A percentile compares a stretch with the other conserved stretches of the same genome.
phyloP scores from a whole-genome alignment of 2,329 filamentous ascomycete species.

The Colletotrichum gigasporum region DNA sequence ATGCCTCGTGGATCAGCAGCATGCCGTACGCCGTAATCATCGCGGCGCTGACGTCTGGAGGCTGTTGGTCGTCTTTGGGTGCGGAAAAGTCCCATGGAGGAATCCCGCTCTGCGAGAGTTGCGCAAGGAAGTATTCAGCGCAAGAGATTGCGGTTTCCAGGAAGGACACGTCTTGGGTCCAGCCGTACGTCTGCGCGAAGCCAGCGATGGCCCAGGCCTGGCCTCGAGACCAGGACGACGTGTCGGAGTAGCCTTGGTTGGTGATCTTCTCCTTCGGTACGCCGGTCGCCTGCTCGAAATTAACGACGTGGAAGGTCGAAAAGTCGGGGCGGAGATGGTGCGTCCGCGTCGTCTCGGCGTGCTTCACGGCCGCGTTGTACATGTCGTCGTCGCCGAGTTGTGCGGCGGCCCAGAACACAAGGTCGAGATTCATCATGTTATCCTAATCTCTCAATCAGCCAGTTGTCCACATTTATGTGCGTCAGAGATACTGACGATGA shows the following conservation, averaged over 20 bases:
- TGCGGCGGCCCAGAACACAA: constrained; percentile 51
- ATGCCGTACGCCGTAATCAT: constrained; percentile 49
- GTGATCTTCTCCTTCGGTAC: constrained; percentile 51
- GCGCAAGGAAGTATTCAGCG: constrained; percentile 54
- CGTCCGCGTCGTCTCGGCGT: constrained; percentile 49
- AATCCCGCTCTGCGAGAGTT: constrained; percentile 48
- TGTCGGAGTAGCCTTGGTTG: constrained; percentile 55
- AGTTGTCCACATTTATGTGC: background rate
- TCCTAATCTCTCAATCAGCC: constrained; percentile 36
- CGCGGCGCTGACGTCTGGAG: constrained; percentile 48
- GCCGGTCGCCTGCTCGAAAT: constrained; percentile 53
- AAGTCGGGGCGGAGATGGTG: constrained; percentile 49
- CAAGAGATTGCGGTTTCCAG: constrained; percentile 51
- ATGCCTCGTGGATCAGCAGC: constrained; percentile 43
- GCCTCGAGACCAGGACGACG: constrained; percentile 56
- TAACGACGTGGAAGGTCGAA: constrained; percentile 54
- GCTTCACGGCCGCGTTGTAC: constrained; percentile 45
- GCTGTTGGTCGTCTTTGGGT: constrained; percentile 35
- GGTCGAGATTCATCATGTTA: constrained; percentile 52
- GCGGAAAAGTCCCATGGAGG: constrained; percentile 61
- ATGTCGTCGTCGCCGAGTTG: constrained; percentile 43
- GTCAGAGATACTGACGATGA: constrained; percentile 44
- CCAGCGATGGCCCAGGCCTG: constrained; percentile 60
- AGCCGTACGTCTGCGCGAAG: constrained; percentile 55
- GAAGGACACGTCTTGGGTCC: constrained; percentile 53